Evolutionary conservation across 1,284 basidiomycete species (phyloP), one percentile per base, ranked within the genome.

Genomic region (Ganoderma lingzhi): DNA sequence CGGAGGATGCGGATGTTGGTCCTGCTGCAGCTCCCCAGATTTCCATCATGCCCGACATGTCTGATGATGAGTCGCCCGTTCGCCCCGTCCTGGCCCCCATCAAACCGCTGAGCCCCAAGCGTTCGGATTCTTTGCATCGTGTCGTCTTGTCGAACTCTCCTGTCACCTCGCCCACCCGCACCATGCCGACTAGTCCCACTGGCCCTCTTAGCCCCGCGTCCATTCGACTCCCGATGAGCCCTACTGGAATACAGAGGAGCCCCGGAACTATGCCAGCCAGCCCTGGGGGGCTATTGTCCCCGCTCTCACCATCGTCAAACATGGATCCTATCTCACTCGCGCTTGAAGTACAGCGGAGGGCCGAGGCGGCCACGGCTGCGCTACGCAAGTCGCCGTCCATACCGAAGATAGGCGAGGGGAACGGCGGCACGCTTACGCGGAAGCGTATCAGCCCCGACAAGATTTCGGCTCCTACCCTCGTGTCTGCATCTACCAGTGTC

Each of bases 401-500:
- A 60, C 79, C 84, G 42, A 88, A 86, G 74, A 78, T 87, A 61
- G 72, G 81, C 10, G 85, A 87, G 10, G 70, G 65, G 9, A 60
- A 68, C 5, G 75, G 76, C 28, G 48, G 48, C 32, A 76, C 78
- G 9, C 78, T 86, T 41, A 79, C 84, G 58, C 85, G 90, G 67
- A 92, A 87, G 78, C 87, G 87, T 61, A 87, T 95, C 73, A 88
- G 86, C 76, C 85, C 88, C 28, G 87, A 86, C 71, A 89, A 93
- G 78, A 95, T 95, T 69, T 93, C 92, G 4, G 88, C 85, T 37
- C 93, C 93, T 6, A 88, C 83, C 28, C 83, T 94, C 17, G 84
- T 95, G 4, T 93, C 91, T 37, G 87, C 91, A 0, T 90, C 93
- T 2, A 90, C 91, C 3, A 93, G 90, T 72, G 88, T 94, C 32